These are phyloP conservation scores for Apodospora peruviana DNA, from an alignment of 495 filamentous ascomycete genomes.

Conservation along the genomic window DNA sequence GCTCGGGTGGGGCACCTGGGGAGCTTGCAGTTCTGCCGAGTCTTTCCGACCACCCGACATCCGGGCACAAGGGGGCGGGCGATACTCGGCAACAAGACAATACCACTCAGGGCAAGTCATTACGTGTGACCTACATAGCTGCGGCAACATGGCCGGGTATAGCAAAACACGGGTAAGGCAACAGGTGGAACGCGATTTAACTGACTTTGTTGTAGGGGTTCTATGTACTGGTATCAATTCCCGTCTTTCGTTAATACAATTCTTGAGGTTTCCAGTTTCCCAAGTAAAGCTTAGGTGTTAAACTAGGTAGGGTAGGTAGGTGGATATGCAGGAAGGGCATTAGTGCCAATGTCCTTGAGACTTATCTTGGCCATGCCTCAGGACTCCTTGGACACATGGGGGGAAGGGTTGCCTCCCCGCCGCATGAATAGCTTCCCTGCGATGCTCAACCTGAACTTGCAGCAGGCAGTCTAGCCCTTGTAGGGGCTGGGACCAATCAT, in stretches of 20 bases:
- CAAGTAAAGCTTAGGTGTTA: too few relatives aligned
- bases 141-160: neutral
- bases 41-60: slow-evolving; percentile 18
- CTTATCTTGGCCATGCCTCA: too few relatives aligned
- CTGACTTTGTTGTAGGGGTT: neutral
- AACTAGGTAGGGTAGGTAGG: too few relatives aligned
- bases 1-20: slow-evolving; percentile 2
- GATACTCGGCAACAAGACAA: too few relatives aligned
- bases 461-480: slow-evolving; percentile 26
- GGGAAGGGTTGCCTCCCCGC: too few relatives aligned
- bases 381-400: too few relatives aligned
- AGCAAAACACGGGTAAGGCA: neutral
- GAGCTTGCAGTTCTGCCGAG: slow-evolving; percentile 11
- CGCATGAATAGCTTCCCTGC: neutral
- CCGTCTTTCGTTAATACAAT: neutral
- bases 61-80: too few relatives aligned
- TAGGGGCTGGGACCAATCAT: slow-evolving; percentile 80
- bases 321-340: too few relatives aligned
- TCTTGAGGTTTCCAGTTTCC: neutral
- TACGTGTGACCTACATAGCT: too few relatives aligned
- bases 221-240: slow-evolving; percentile 4
- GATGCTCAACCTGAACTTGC: neutral
- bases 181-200: neutral
- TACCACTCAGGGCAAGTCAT: too few relatives aligned
- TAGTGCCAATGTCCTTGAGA: too few relatives aligned